Base-by-base conservation (phyloP, 768 basidiomycete genomes). In the Russula dissimulans region DNA sequence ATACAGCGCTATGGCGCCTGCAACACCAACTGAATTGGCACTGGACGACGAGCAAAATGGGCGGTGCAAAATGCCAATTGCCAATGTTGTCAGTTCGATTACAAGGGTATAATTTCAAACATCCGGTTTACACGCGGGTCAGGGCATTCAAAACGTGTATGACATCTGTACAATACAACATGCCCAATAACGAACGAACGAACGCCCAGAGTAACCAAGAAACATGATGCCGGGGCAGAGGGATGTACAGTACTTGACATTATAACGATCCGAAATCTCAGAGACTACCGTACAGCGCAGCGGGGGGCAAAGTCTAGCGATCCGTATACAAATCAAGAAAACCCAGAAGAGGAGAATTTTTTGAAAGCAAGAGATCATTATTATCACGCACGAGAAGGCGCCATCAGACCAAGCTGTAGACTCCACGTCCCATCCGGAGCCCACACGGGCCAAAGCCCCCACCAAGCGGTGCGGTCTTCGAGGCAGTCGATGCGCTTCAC, bases 401-500 rank as follows among this genome's bases (percentile, higher is more conserved):
- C 8, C 54, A 43, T 61, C 38, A 63, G 29, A 14, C 43, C 46
- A 22, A 57, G 56, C 32, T 62, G 63, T 8, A 62, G 32, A 18
- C 42, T 54, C 61, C 60, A 64, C 26, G 41, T 53, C 42, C 55
- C 56, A 46, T 65, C 64, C 47, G 17, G 1, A 10, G 52, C 47
- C 36, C 45, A 62, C 12, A 58, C 47, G 15, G 57, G 48, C 61
- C 48, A 51, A 48, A 56, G 15, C 31, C 64, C 64, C 53, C 56
- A 54, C 52, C 57, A 65, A 31, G 47, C 43, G 7, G 57, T 63
- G 22, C 61, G 36, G 26, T 45, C 45, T 17, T 56, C 61, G 1
- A 65, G 58, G 26, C 61, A 59, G 26, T 65, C 64, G 6, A 65
- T 34, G 34, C 64, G 61, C 38, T 50, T 65, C 49, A 63, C 48